phyloP scores from a whole-genome alignment of 108 stramenopile species.

The Licmophora abbreviata region DNA sequence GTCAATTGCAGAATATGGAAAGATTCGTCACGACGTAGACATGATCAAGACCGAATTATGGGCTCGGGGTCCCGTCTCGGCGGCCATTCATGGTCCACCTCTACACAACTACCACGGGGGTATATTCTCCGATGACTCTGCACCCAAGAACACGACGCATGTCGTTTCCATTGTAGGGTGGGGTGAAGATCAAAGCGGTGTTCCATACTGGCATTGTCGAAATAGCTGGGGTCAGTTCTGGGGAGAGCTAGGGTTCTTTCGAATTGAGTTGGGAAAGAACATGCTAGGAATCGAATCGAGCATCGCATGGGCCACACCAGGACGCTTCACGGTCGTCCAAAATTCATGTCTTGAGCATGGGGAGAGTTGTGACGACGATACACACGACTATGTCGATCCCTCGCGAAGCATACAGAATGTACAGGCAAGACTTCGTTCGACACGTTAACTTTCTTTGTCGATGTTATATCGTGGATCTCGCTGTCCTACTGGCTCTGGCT shows the following conservation, averaged over 20 bases:
- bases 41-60: constrained; percentile 61
- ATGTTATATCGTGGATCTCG: too few species aligned
- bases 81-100: constrained; percentile 28
- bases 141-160: constrained; percentile 37
- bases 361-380: constrained; percentile 19
- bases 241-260: constrained; percentile 45
- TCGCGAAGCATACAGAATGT: constrained; percentile 23
- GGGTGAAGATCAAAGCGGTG: too few species aligned
- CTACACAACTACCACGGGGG: constrained; percentile 46
- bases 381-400: constrained; percentile 32
- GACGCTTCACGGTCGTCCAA: constrained; percentile 29
- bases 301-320: constrained; percentile 43
- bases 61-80: constrained; percentile 55
- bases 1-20: constrained; percentile 44
- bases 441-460: too few species aligned
- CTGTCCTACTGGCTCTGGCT: background rate
- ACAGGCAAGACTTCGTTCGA: constrained; percentile 1
- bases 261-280: constrained; percentile 35
- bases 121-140: constrained; percentile 30
- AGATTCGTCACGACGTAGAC: constrained; percentile 3
- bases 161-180: constrained; percentile 66
- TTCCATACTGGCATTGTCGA: constrained; percentile 63
- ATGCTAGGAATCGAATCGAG: constrained; percentile 36
- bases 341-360: constrained; percentile 51
- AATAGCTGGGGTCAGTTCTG: constrained; percentile 60